Base-by-base conservation (phyloP, 192 early-diverging fungal species). In the Coemansia sp. region DNA sequence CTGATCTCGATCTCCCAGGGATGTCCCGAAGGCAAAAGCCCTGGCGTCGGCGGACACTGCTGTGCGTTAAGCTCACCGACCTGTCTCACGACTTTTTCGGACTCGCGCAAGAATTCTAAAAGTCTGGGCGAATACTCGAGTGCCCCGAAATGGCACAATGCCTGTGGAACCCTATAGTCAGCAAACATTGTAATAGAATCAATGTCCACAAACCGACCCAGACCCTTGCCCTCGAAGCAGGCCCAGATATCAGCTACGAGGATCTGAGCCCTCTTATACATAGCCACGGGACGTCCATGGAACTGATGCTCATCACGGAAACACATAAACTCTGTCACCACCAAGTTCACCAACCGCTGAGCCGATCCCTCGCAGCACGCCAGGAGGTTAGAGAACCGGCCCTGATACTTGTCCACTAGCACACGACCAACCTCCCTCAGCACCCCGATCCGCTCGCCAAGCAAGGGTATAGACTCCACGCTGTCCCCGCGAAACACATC, bases 111-210 rank as follows among this genome's bases (percentile, higher is more conserved):
- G 31, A 71, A 84, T 5, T 72, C 60, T 0, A 75, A 46, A 57
- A 95, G 78, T 27, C 80, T 73, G 15, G 81, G 72, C 22, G 90
- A 93, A 83, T 94, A 95, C 60, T 79, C 63, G 12, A 95, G 78
- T 2, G 86, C 83, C 24, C 88, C 89, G 43, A 94, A 86, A 64
- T 93, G 88, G 66, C 89, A 87, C 36, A 92, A 68, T 9, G 90
- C 90, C 82, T 95, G 87, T 5, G 88, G 88, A 22, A 93, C 88
- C n/a, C 93, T 82, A 73, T 94, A 95, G 72, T 95, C 94, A 5
- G 94, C 94, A 90, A 95, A 95, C 92, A 95, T 95, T 13, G 94
- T 95, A 36, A 95, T 87, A 13, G 79, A 49, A 68, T 92, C 89
- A 78, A 95, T 93, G 67, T 94, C 92, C 29, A 82, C 52, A 71